Percentiles rank a stretch among this genome's conserved stretches.
These are phyloP conservation scores for Amanita phalloides DNA, from an alignment of 768 basidiomycete species.

Conservation along the genomic window DNA sequence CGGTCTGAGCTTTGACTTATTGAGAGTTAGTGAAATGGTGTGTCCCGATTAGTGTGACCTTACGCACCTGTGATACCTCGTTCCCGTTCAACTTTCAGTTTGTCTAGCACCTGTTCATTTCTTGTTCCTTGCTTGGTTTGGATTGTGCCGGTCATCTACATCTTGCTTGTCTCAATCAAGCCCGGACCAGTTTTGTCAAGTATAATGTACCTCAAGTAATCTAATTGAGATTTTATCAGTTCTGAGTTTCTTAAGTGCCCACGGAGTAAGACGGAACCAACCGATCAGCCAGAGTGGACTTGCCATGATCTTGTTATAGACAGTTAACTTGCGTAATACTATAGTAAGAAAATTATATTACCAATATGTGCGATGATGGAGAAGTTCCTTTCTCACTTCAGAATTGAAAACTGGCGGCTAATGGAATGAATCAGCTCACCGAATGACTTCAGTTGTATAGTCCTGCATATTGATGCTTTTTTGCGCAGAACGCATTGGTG, in stretches of 20 bases:
- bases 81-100: conserved; percentile 94
- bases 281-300: conserved; percentile 89
- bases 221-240: conserved; percentile 21
- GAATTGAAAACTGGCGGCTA: background rate
- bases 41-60: conserved; percentile 1
- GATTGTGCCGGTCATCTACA: conserved; percentile 83
- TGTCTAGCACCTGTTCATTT: conserved; percentile 84
- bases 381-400: conserved; percentile 55
- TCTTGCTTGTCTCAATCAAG: conserved; percentile 5
- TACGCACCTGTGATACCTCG: conserved; percentile 84
- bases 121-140: conserved; percentile 47
- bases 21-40: conserved; percentile 3
- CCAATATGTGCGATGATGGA: conserved; percentile 97
- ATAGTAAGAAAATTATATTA: conserved; percentile 11
- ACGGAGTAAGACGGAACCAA: conserved; percentile 21
- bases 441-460: conserved; percentile 57
- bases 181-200: conserved; percentile 3
- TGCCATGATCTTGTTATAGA: conserved; percentile 73
- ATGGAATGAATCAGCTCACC: conserved; percentile 26
- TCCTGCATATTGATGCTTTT: conserved; percentile 43
- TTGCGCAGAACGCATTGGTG: conserved; percentile 17
- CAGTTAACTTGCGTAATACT: background rate
- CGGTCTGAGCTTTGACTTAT: conserved; percentile 91
- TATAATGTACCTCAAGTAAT: conserved; percentile 53
- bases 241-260: background rate